Conservation (phyloP, 2,329 filamentous ascomycete species). For the Cryphonectria japonica region DNA sequence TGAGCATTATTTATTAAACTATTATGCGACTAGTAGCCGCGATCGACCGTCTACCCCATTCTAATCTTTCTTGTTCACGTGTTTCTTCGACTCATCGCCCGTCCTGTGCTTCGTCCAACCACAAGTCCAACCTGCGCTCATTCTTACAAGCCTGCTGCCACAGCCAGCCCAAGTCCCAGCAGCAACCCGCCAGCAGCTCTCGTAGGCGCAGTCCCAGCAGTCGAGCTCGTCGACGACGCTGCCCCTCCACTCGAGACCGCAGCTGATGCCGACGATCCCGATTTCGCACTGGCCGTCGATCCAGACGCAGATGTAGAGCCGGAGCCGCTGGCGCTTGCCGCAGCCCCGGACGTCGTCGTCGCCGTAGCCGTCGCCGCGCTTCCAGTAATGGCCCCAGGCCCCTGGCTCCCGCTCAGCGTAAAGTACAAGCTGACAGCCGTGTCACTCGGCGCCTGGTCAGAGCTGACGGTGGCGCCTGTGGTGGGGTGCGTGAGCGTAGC, state of each 20-base stretch:
- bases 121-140: neutral
- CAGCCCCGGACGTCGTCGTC: constrained; percentile 26
- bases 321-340: neutral
- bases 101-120: neutral
- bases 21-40: neutral
- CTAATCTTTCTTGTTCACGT: neutral
- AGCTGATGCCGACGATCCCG: neutral
- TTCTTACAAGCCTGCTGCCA: constrained; percentile 2
- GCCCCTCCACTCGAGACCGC: neutral
- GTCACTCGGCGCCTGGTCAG: constrained; percentile 41
- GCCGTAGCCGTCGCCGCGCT: constrained; percentile 42
- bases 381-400: constrained; percentile 48
- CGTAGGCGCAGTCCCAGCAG: neutral
- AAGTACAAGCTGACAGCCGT: constrained; percentile 49
- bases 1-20: neutral
- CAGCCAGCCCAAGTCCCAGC: constrained; percentile 7
- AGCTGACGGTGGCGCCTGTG: constrained; percentile 38
- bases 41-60: neutral
- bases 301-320: neutral
- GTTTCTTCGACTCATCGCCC: neutral
- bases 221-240: constrained; percentile 1
- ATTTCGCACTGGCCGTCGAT: neutral
- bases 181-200: constrained; percentile 3
- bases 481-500: constrained; percentile 36
- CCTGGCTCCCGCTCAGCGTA: constrained; percentile 43